Base-by-base conservation (phyloP, 129 eudicot genomes). In the Oenanthe sinensis region DNA sequence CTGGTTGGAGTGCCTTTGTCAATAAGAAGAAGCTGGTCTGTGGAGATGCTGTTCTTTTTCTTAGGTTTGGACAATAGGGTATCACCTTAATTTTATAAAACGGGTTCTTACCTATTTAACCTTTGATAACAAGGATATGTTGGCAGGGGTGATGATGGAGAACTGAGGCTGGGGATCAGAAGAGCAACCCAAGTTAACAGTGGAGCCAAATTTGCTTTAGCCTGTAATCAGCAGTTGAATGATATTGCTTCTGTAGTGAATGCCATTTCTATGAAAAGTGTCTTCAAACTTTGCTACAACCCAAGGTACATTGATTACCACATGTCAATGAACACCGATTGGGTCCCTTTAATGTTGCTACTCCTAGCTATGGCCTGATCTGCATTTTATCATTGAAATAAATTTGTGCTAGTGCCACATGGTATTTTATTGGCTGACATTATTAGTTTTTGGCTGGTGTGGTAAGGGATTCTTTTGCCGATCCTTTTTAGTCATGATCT, bases 1-100 rank as follows among this genome's bases (percentile, higher is more conserved):
- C 99, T 30, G 99, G 99, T 67, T 96, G 99, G 99, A 96, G 99
- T 78, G 92, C 92, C 20, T 96, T 90, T 80, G 95, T 92, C 49
- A 96, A 86, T 82, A 90, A 89, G 81, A 95, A 95, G 96, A 95
- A 92, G 86, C 96, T 95, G n/a, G 94, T 86, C 24, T 92, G 90
- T 45, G 99, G 99, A 82, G 99, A 95, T 77, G 99, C 99, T 6
- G 99, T 92, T 75, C 93, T 95, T 44, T 95, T 95, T 75, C 91
- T 95, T 40, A 95, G 97, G 98, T 91, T 46, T 60, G 17, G 40
- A 68, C 17, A 62, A 16, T 10, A 62, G 26, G 68, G 70, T 62
- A 24, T 5, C 70, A 24, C 70, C 70, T 62, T 62, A 62, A 11
- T 26, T 26, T 54, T 19, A 54, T 20, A 54, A 20, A 14, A 44